These are phyloP conservation scores for Pseudozyma sp. DNA, from an alignment of 1,284 basidiomycete species.

Conservation along the genomic window DNA sequence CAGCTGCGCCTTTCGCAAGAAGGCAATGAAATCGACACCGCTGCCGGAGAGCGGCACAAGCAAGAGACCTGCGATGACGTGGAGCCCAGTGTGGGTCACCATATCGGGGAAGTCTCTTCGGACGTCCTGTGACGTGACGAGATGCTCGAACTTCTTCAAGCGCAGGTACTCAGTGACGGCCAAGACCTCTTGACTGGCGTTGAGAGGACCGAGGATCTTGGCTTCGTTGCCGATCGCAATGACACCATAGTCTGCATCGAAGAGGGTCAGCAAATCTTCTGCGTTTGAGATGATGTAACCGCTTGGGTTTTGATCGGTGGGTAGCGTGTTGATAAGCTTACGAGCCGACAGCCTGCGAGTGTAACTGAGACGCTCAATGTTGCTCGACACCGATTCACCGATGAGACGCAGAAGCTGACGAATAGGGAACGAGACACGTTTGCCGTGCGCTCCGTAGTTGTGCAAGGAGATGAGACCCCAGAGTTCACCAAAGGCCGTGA, in stretches of 20 bases:
- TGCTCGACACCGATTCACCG: conserved; percentile 84
- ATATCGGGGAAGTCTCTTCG: conserved; percentile 82
- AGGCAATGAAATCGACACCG: conserved; percentile 77
- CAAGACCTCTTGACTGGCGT: conserved; percentile 85
- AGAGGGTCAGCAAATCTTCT: conserved; percentile 82
- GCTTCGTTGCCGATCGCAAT: conserved; percentile 80
- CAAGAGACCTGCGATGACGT: conserved; percentile 82
- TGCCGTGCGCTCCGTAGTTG: conserved; percentile 81
- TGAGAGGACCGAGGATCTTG: conserved; percentile 81
- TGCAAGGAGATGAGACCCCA: conserved; percentile 90
- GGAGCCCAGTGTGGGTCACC: conserved; percentile 76
- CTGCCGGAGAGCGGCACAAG: conserved; percentile 75
- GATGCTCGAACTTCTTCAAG: conserved; percentile 73
- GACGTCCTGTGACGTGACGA: conserved; percentile 74
- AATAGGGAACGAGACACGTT: conserved; percentile 86
- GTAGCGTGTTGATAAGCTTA: conserved; percentile 84
- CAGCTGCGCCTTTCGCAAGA: conserved; percentile 82
- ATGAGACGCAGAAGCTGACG: conserved; percentile 78
- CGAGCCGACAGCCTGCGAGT: conserved; percentile 81
- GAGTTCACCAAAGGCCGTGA: conserved; percentile 83
- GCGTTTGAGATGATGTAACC: conserved; percentile 89
- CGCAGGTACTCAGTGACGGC: conserved; percentile 87
- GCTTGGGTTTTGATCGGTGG: conserved; percentile 79
- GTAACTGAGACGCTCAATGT: conserved; percentile 85
- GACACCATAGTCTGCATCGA: conserved; percentile 86